phyloP scores from a whole-genome alignment of 805 yeast species.

The Ogataea zsoltii region DNA sequence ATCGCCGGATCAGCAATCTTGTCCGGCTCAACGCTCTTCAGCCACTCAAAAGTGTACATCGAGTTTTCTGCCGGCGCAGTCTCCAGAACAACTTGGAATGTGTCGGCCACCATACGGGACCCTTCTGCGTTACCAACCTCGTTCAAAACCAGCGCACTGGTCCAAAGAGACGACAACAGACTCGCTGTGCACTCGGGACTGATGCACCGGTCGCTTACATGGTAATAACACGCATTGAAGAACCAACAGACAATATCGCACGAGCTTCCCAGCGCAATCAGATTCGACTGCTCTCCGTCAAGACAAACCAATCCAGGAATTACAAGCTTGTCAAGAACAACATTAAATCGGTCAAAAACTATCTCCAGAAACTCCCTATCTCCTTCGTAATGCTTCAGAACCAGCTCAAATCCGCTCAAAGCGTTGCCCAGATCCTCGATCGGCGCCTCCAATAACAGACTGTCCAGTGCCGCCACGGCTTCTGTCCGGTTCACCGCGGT shows the following conservation, averaged over 20 bases:
- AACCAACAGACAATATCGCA: conserved; percentile 20
- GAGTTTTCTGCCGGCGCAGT: conserved; percentile 10
- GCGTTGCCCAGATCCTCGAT: conserved; percentile 9
- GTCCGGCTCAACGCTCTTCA: conserved; percentile 14
- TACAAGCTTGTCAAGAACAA: conserved; percentile 19
- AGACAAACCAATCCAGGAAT: conserved; percentile 15
- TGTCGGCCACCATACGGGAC: conserved; percentile 4
- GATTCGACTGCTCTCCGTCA: conserved; percentile 1
- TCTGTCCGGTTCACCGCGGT: neutral
- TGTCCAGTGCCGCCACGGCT: conserved; percentile 10
- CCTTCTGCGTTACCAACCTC: conserved; percentile 3
- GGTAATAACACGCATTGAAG: conserved; percentile 16
- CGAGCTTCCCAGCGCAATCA: conserved; percentile 4
- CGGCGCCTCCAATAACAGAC: conserved; percentile 13
- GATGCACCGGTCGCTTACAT: conserved; percentile 7
- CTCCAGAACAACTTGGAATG: conserved; percentile 15
- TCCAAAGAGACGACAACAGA: conserved; percentile 17
- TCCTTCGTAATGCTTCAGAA: conserved; percentile 13
- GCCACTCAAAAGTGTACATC: conserved; percentile 15
- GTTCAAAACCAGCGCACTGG: conserved; percentile 5
- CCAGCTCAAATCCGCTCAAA: conserved; percentile 8
- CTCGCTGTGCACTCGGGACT: conserved; percentile 11
- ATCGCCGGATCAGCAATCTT: conserved; percentile 1
- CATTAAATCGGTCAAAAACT: conserved; percentile 13
- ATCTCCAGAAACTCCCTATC: conserved; percentile 13